Percentiles rank a stretch among this genome's conserved stretches.
These are phyloP conservation scores for Mycena olivaceomarginata DNA, from an alignment of 768 basidiomycete genomes.

Conservation along the genomic window DNA sequence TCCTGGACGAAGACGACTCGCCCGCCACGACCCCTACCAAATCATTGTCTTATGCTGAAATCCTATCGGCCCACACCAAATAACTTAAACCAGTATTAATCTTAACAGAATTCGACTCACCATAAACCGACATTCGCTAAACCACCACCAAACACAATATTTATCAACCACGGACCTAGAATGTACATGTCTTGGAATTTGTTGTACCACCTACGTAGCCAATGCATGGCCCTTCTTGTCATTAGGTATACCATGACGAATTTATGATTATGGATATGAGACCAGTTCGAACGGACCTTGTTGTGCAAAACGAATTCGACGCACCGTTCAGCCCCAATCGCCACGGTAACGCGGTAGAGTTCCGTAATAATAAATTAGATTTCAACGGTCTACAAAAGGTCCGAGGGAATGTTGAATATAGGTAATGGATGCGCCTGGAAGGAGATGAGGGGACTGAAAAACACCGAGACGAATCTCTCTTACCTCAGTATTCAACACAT, in stretches of 20 bases:
- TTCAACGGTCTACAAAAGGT: conserved; percentile 22
- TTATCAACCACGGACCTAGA: conserved; percentile 44
- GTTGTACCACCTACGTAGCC: conserved; percentile 40
- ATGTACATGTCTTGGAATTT: conserved; percentile 39
- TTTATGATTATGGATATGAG: conserved; percentile 39
- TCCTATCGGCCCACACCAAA: conserved; percentile 46
- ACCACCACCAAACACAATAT: conserved; percentile 35
- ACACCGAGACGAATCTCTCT: not conserved
- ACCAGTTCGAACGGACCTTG: not conserved
- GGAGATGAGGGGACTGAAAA: conserved; percentile 10
- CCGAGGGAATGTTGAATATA: conserved; percentile 39
- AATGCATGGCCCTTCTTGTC: conserved; percentile 13
- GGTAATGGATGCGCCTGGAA: conserved; percentile 46
- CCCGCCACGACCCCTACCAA: conserved; percentile 42
- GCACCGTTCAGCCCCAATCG: conserved; percentile 1
- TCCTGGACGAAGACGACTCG: conserved; percentile 61
- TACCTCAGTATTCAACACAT: conserved; percentile 46
- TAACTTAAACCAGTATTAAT: conserved; percentile 32
- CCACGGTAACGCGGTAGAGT: not conserved
- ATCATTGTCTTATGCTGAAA: conserved; percentile 65
- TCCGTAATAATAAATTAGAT: conserved; percentile 32
- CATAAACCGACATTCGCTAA: conserved; percentile 28
- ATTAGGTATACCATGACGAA: conserved; percentile 23
- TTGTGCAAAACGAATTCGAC: not conserved
- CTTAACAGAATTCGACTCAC: conserved; percentile 38